A percentile compares a stretch with the other conserved stretches of the same genome.
Evolutionary conservation across 495 filamentous ascomycete species (phyloP).

Genomic region (Aspergillus saccharolyticus): DNA sequence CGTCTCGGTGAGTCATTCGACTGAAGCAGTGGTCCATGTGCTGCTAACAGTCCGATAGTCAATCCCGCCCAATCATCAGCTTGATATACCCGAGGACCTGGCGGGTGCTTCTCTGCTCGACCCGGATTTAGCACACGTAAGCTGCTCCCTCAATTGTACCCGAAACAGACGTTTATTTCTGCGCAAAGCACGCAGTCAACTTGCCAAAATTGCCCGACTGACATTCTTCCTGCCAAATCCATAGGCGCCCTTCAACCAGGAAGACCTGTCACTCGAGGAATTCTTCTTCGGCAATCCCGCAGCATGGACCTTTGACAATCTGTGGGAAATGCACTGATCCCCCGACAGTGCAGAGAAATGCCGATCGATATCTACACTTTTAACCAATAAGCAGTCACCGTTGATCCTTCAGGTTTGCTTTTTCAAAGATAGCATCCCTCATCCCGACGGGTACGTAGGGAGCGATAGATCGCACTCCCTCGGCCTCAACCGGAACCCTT

Average conservation of each 20-base stretch:
- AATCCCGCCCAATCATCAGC: neutral
- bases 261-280: slow-evolving; percentile 3
- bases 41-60: neutral
- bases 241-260: neutral
- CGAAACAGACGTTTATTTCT: neutral
- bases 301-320: slow-evolving; percentile 23
- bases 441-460: no score
- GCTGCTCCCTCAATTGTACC: neutral
- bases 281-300: slow-evolving; percentile 25
- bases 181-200: neutral
- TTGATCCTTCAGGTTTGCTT: no score
- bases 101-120: neutral
- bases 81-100: neutral
- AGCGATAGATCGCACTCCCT: no score
- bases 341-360: no score
- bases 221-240: neutral
- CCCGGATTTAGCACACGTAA: neutral
- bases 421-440: no score
- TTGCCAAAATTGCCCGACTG: neutral
- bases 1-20: neutral
- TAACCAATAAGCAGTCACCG: no score
- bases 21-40: neutral
- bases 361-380: no score
- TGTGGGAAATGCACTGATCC: slow-evolving; percentile 4
- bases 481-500: no score